Conservation (phyloP, 768 basidiomycete genomes). For the Mycena sanguinolenta region DNA sequence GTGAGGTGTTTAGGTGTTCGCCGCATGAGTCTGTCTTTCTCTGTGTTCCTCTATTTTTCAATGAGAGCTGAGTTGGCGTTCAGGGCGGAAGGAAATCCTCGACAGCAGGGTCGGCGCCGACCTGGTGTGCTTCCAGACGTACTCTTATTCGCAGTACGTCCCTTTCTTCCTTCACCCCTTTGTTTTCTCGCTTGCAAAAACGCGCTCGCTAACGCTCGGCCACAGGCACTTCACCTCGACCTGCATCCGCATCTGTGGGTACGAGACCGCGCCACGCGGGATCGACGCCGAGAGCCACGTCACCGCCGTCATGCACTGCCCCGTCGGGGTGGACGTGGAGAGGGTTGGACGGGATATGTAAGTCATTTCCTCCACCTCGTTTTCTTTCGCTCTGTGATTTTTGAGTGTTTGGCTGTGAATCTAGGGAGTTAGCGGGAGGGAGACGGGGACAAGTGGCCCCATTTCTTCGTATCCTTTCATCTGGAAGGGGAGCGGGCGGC, state of each 20-base stretch:
- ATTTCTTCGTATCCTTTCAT: too few species aligned
- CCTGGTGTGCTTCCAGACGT: too few species aligned
- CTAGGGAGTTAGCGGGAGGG: too few species aligned
- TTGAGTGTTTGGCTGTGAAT: neutral
- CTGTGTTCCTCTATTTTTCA: slow-evolving; percentile 54
- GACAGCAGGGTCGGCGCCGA: slow-evolving; percentile 99
- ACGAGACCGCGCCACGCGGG: slow-evolving; percentile 78
- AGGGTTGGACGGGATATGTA: slow-evolving; percentile 83
- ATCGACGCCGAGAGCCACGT: slow-evolving; percentile 93
- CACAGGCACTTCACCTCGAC: neutral
- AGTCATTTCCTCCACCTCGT: neutral
- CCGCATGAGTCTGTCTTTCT: slow-evolving; percentile 64
- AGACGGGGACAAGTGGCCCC: too few species aligned
- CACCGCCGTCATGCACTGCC: slow-evolving; percentile 88
- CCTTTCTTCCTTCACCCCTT: too few species aligned
- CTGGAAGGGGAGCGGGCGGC: too few species aligned
- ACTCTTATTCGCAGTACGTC: too few species aligned
- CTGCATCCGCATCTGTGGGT: slow-evolving; percentile 42
- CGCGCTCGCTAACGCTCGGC: too few species aligned
- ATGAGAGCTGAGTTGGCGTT: slow-evolving; percentile 40
- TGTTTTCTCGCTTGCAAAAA: too few species aligned
- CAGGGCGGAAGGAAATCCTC: slow-evolving; percentile 85
- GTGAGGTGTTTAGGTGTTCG: slow-evolving; percentile 94
- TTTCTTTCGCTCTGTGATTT: neutral
- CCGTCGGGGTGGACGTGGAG: slow-evolving; percentile 95